Base-by-base conservation (phyloP, 1,139 yeast species). In the Insectozyma bohioensis region DNA sequence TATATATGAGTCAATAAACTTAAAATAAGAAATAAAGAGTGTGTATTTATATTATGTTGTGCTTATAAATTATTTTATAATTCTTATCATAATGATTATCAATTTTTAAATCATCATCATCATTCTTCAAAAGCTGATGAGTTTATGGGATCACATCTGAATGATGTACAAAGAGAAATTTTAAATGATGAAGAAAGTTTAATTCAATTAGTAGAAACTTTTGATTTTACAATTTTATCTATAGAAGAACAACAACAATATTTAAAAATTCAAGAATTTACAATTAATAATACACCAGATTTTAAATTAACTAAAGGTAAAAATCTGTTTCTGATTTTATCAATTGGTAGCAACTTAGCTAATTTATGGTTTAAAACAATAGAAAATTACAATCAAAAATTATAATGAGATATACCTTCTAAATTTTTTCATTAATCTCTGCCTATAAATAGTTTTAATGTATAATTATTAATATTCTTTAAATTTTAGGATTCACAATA, bases 231-330 rank as follows among this genome's bases (percentile, higher is more conserved):
- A 9, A 46, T 48, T 11, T 49, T 68, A 18, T 59, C 70, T 1
- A 74, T 73, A 3, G 73, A 68, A 40, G 75, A 68, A 37, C 74
- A 67, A 40, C 41, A 49, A 4, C 54, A 67, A n/a, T 67, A 59
- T 40, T 39, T 58, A 19, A 51, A 45, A 33, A 68, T 65, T 3
- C 62, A 66, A 37, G 64, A 59, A 41, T 68, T 61, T 37, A 48
- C 61, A 32, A 42, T 47, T 21, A 37, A 35, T 2, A 46, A 61
- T 34, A 69, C 72, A 2, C 72, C 72, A 2, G 43, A 54, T 33
- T 54, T 56, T 22, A 47, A 43, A 9, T 49, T 61, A 31, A 48
- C 51, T 14, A 48, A 67, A 30, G 75, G 73, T 2, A 53, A 51
- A 23, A 54, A n/a, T n/a, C n/a, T n/a, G n/a, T n/a, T n/a, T n/a